Base-by-base conservation (phyloP, 805 yeast genomes). In the Candida namnaoensis region DNA sequence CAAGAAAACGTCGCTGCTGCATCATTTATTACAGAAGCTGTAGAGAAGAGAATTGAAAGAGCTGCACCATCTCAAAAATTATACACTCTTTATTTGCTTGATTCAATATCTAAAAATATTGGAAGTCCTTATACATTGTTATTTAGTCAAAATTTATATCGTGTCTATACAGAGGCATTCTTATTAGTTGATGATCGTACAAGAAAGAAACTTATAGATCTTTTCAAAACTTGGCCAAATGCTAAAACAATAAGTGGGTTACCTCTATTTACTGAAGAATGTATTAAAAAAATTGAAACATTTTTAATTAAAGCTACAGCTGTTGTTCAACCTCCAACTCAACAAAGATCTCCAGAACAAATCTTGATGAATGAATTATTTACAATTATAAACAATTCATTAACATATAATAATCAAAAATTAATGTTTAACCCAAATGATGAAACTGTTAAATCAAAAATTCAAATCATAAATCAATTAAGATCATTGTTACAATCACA, bases 91-190 rank as follows among this genome's bases (percentile, higher is more conserved):
- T 93, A 91, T 57, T 70, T 91, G 37, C 63, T 93, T 42, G 98
- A 93, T 60, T 88, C 97, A 14, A 84, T 93, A 38, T 84, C 91
- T 64, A 93, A 93, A 61, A 86, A 82, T 53, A 81, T 87, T 30
- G 96, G 97, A 8, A 74, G 80, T 46, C 97, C 98, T 2, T 93
- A 91, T 59, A 85, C 88, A n/a, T 69, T 79, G 7, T 60, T 85
- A 40, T 78, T 93, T 57, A 82, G 90, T 40, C 70, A 77, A 48
- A 79, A 80, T 47, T 64, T 88, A 38, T 82, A 74, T 63, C 75
- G 72, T 49, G 66, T 85, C 4, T 91, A 83, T 61, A 79, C 84
- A 25, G 79, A 77, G 47, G 81, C 88, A 3, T 93, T 85, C 57
- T 72, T 86, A n/a, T 65, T 82, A 41, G 91, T 86, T 34, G 82